These are phyloP conservation scores for Xylariaceae sp. DNA, from an alignment of 2,329 filamentous ascomycete genomes.

Conservation along the genomic window DNA sequence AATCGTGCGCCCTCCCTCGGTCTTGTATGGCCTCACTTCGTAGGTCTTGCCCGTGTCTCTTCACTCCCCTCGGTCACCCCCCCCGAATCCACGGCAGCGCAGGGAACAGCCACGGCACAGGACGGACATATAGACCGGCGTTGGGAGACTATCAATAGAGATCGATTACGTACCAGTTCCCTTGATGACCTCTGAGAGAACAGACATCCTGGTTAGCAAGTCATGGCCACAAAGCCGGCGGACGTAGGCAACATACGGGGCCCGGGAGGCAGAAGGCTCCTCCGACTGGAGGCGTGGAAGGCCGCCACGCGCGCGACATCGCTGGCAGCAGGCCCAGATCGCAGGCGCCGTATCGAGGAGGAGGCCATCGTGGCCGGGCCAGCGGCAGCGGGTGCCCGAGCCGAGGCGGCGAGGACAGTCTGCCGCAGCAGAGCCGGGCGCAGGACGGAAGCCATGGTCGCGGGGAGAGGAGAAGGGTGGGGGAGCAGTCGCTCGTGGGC, in stretches of 20 bases:
- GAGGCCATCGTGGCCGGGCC: too few relatives aligned
- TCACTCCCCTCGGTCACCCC: too few relatives aligned
- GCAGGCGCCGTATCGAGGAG: constrained; percentile 18
- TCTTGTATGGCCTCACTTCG: too few relatives aligned
- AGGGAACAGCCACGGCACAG: too few relatives aligned
- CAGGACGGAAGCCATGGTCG: constrained; percentile 47
- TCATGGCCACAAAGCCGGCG: constrained; percentile 2
- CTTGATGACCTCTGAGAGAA: constrained; percentile 59
- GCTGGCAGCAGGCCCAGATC: constrained; percentile 22
- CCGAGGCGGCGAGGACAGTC: constrained; percentile 34
- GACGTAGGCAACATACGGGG: constrained; percentile 58
- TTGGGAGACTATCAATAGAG: too few relatives aligned
- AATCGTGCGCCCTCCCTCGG: too few relatives aligned
- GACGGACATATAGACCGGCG: too few relatives aligned
- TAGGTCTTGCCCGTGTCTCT: too few relatives aligned
- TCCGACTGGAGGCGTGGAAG: constrained; percentile 78
- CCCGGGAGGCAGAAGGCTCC: constrained; percentile 70
- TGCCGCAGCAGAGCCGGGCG: constrained; percentile 50
- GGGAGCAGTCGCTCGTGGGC: constrained; percentile 5
- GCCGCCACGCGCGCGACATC: constrained; percentile 55
- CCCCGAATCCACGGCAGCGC: too few relatives aligned
- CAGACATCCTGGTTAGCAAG: constrained; percentile 38
- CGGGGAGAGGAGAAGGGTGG: constrained; percentile 13
- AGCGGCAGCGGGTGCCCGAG: constrained; percentile 28
- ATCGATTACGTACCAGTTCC: constrained; percentile 55